phyloP scores from a whole-genome alignment of 148 eudicot genomes.

The Cornus florida region DNA sequence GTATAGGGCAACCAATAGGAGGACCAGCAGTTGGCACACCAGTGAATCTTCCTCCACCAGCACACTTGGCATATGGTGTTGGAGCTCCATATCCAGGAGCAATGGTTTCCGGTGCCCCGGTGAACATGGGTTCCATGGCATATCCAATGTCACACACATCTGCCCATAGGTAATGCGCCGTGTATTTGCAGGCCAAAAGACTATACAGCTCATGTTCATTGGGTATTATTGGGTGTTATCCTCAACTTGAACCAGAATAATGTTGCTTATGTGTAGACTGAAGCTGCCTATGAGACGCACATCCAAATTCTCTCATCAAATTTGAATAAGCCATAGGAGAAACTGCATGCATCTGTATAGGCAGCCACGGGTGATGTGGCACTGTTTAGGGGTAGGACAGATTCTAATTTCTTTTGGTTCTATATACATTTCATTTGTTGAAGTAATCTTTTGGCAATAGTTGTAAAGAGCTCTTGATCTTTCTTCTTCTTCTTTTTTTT shows the following conservation, averaged over 20 bases:
- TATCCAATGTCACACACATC: slow-evolving; percentile 47
- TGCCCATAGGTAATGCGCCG: slow-evolving; percentile 38
- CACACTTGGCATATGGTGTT: slow-evolving; percentile 32
- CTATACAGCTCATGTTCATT: not conserved
- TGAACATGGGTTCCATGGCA: slow-evolving; percentile 47
- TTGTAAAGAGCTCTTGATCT: not conserved
- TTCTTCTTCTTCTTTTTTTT: not conserved
- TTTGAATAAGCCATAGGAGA: slow-evolving; percentile 4
- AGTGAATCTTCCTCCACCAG: slow-evolving; percentile 27
- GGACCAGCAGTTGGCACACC: slow-evolving; percentile 52
- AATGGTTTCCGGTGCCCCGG: slow-evolving; percentile 51
- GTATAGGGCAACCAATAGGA: slow-evolving; percentile 59
- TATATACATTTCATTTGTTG: not conserved
- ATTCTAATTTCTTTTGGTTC: not conserved
- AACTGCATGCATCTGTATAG: not conserved
- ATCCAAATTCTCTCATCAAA: not conserved
- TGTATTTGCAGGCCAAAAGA: not conserved
- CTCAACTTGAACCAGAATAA: slow-evolving; percentile 1
- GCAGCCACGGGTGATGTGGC: not conserved
- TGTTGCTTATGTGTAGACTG: slow-evolving; percentile 18
- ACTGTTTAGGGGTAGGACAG: not conserved
- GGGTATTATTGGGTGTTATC: not conserved
- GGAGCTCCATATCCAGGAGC: slow-evolving; percentile 46
- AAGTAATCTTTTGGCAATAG: not conserved
- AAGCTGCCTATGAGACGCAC: not conserved